Conservation (phyloP, 352 stramenopile genomes). For the Pythium aristosporum region DNA sequence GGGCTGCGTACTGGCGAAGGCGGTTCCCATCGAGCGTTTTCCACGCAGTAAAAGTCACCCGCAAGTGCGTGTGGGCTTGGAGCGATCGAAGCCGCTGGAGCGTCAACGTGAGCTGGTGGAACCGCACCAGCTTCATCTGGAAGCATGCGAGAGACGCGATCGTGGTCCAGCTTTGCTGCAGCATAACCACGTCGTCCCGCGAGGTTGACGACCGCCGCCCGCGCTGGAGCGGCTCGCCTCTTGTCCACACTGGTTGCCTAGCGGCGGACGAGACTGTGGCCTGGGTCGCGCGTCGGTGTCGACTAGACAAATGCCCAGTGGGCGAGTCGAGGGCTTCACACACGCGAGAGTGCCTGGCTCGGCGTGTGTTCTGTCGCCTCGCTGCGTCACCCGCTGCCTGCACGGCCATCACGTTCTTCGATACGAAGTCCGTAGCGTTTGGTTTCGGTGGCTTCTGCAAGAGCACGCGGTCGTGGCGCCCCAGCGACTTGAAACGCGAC, state of each 20-base stretch:
- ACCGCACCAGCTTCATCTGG: constrained; percentile 34
- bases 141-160: constrained; percentile 39
- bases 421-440: constrained; percentile 13
- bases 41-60: constrained; percentile 44
- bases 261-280: constrained; percentile 2
- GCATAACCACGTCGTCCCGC: constrained; percentile 13
- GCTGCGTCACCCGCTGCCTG: background rate
- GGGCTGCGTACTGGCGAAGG: constrained; percentile 26
- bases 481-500: constrained; percentile 32
- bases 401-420: constrained; percentile 12
- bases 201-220: background rate
- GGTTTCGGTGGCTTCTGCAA: constrained; percentile 3
- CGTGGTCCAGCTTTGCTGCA: constrained; percentile 37
- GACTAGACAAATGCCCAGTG: background rate
- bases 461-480: constrained; percentile 19
- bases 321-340: background rate
- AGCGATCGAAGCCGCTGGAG: constrained; percentile 28
- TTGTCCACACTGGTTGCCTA: background rate
- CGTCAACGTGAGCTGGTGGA: constrained; percentile 28
- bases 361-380: background rate
- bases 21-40: constrained; percentile 31
- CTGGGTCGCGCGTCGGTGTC: constrained; percentile 7
- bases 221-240: no score
- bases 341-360: background rate
- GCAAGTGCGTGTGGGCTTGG: constrained; percentile 31